A percentile compares a stretch with the other conserved stretches of the same genome.
These are phyloP conservation scores for Pyrenochaeta sp. DNA, from an alignment of 2,329 filamentous ascomycete species.

Conservation along the genomic window DNA sequence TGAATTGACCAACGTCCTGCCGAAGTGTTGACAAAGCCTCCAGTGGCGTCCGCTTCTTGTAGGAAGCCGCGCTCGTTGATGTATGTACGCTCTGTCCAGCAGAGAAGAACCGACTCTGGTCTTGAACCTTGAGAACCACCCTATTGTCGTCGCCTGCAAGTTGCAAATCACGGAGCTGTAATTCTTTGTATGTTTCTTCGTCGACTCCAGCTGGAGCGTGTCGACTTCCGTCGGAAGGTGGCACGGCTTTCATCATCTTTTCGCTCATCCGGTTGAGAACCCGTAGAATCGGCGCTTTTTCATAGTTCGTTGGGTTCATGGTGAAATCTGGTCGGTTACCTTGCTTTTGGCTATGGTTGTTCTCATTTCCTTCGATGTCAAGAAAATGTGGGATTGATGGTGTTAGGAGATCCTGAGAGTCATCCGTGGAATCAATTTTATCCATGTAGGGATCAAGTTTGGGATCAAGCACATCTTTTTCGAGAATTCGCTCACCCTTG, in stretches of 20 bases:
- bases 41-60: slow-evolving; percentile 72
- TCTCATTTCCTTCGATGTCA: slow-evolving; percentile 91
- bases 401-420: slow-evolving; percentile 55
- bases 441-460: slow-evolving; percentile 88
- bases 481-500: slow-evolving; percentile 84
- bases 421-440: slow-evolving; percentile 66
- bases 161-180: slow-evolving; percentile 81
- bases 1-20: slow-evolving; percentile 64
- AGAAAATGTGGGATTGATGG: slow-evolving; percentile 85
- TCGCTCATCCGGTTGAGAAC: slow-evolving; percentile 90
- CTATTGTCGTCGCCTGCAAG: slow-evolving; percentile 76
- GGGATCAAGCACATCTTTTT: slow-evolving; percentile 77
- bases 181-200: slow-evolving; percentile 75
- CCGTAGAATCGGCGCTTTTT: slow-evolving; percentile 86
- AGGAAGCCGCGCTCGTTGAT: slow-evolving; percentile 61
- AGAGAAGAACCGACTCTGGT: slow-evolving; percentile 84
- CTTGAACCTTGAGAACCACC: slow-evolving; percentile 85
- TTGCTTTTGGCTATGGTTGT: slow-evolving; percentile 85
- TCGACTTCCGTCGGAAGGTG: slow-evolving; percentile 75
- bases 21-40: slow-evolving; percentile 72
- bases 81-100: slow-evolving; percentile 53
- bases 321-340: slow-evolving; percentile 90
- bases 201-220: slow-evolving; percentile 72
- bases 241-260: slow-evolving; percentile 89
- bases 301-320: slow-evolving; percentile 77